phyloP scores from a whole-genome alignment of 2,329 filamentous ascomycete genomes.

The Aspergillus candidus region DNA sequence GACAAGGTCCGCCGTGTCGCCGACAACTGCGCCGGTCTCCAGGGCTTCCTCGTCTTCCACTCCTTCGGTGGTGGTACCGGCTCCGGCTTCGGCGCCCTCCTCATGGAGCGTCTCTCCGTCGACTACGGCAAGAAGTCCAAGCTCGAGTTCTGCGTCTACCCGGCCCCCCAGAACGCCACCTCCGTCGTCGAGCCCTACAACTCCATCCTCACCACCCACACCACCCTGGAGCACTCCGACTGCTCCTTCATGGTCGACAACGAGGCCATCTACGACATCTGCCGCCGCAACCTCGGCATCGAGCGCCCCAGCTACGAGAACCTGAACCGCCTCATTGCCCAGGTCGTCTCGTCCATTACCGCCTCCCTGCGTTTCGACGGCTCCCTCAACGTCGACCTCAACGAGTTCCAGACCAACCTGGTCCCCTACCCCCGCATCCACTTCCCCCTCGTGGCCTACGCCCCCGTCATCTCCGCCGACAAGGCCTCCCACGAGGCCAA shows the following conservation, averaged over 20 bases:
- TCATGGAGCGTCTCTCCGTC: slow-evolving; percentile 98
- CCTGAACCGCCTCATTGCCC: slow-evolving; percentile 96
- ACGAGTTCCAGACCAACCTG: slow-evolving; percentile 99
- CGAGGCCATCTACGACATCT: slow-evolving; percentile 99
- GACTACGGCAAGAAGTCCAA: slow-evolving; percentile 99
- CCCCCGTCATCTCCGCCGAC: slow-evolving; percentile 86
- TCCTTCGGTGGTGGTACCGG: slow-evolving; percentile 98
- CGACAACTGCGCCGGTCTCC: slow-evolving; percentile 95
- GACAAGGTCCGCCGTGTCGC: slow-evolving; percentile 97
- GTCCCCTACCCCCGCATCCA: slow-evolving; percentile 98
- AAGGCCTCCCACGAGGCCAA: slow-evolving; percentile 98
- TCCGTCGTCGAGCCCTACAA: slow-evolving; percentile 99
- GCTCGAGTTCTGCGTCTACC: slow-evolving; percentile 99
- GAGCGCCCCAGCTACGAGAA: slow-evolving; percentile 98
- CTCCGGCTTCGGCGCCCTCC: slow-evolving; percentile 93
- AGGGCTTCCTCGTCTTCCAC: slow-evolving; percentile 99
- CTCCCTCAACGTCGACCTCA: slow-evolving; percentile 97
- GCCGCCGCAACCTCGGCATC: slow-evolving; percentile 92
- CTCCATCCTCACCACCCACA: slow-evolving; percentile 98
- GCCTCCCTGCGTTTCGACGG: slow-evolving; percentile 97
- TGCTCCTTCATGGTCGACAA: slow-evolving; percentile 99
- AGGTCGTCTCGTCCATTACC: slow-evolving; percentile 98
- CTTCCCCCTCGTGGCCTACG: slow-evolving; percentile 96
- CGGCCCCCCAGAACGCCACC: slow-evolving; percentile 91
- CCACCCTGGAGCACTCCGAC: slow-evolving; percentile 97